Percentiles rank a stretch among this genome's conserved stretches.
Conservation (phyloP, 176 grass and related monocot species). For the Ampelocalamus luodianensis region DNA sequence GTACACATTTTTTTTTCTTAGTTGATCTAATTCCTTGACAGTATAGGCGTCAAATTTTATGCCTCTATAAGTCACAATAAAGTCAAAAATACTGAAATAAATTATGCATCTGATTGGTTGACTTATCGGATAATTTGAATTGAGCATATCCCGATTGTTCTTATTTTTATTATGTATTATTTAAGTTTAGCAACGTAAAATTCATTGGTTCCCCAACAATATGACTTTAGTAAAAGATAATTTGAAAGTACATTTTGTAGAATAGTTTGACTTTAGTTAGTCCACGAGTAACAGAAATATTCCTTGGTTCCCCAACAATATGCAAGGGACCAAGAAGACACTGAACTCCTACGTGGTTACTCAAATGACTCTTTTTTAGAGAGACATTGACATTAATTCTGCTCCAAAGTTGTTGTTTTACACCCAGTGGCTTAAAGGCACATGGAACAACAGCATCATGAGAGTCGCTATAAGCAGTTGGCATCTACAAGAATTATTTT, state of each 20-base stretch:
- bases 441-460: constrained; percentile 6
- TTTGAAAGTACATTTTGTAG: constrained; percentile 31
- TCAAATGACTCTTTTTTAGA: background rate
- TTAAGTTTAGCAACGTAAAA: background rate
- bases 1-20: background rate
- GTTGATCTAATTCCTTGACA: background rate
- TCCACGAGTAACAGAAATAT: constrained; percentile 36
- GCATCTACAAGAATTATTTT: background rate
- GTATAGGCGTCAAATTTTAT: background rate
- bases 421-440: background rate
- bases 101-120: background rate
- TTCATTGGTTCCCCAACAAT: too few species aligned
- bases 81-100: background rate
- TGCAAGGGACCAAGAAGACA: constrained; percentile 17
- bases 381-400: background rate
- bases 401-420: constrained; percentile 18
- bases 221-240: too few species aligned
- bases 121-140: constrained; percentile 10
- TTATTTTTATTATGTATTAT: background rate
- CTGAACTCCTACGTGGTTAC: background rate
- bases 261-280: constrained; percentile 35
- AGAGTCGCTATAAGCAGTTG: background rate
- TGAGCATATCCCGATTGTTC: constrained; percentile 1
- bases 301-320: constrained; percentile 20
- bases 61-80: background rate